These are phyloP conservation scores for Glutinoglossum americanum DNA, from an alignment of 495 filamentous ascomycete genomes.

Conservation along the genomic window DNA sequence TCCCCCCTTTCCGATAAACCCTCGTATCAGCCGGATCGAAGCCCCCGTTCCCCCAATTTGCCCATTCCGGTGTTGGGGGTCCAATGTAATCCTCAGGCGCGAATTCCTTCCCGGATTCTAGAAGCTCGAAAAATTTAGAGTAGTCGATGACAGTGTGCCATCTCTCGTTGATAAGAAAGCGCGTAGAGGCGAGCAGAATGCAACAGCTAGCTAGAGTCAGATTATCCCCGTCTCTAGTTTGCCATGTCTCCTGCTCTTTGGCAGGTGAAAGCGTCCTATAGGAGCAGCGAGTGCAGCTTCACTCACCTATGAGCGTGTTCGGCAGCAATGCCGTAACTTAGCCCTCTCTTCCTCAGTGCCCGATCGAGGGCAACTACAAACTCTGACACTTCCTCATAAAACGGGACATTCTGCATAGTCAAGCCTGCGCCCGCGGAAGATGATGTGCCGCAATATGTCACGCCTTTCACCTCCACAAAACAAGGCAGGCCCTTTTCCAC, in stretches of 20 bases:
- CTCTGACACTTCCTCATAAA: constrained; percentile 65
- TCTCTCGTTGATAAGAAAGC: constrained; percentile 49
- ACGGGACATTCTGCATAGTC: constrained; percentile 90
- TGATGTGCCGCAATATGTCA: constrained; percentile 87
- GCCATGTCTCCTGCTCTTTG: not conserved
- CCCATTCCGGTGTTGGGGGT: constrained; percentile 71
- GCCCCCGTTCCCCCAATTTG: constrained; percentile 78
- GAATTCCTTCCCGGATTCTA: constrained; percentile 44
- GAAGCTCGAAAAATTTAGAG: constrained; percentile 61
- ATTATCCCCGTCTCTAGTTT: not conserved
- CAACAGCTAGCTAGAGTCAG: constrained; percentile 44
- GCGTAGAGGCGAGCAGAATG: constrained; percentile 54
- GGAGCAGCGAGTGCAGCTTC: not conserved
- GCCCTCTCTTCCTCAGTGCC: constrained; percentile 40
- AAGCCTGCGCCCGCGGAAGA: constrained; percentile 59
- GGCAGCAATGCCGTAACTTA: constrained; percentile 76
- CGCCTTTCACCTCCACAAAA: constrained; percentile 89
- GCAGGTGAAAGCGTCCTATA: not conserved
- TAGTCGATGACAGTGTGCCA: constrained; percentile 92
- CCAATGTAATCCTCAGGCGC: constrained; percentile 78
- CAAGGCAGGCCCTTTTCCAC: constrained; percentile 66
- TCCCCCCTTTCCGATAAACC: constrained; percentile 52
- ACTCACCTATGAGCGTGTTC: constrained; percentile 53
- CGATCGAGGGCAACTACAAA: constrained; percentile 56
- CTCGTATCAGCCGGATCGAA: constrained; percentile 81